Conservation (phyloP, 2,329 filamentous ascomycete genomes). For the Periconia sp. region DNA sequence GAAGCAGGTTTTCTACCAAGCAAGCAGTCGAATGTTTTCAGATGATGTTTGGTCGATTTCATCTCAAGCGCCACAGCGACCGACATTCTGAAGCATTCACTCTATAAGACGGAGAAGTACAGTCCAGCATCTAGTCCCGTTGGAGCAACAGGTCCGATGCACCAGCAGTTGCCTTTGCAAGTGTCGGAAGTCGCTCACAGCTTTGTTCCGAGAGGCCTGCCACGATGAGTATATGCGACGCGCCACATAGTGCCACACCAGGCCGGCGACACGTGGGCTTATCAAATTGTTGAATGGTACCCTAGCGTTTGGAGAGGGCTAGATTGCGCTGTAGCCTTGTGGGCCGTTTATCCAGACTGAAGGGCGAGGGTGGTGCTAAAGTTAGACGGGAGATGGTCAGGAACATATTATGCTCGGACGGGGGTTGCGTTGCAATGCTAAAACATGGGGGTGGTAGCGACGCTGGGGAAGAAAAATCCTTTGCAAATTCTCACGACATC, state of each 20-base stretch:
- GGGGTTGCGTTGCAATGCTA: too few relatives aligned
- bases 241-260: slow-evolving; percentile 7
- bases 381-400: too few relatives aligned
- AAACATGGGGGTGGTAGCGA: too few relatives aligned
- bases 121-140: not conserved
- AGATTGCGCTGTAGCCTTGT: not conserved
- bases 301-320: slow-evolving; percentile 3
- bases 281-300: not conserved
- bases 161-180: not conserved
- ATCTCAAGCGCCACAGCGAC: not conserved
- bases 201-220: slow-evolving; percentile 2
- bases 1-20: too few relatives aligned
- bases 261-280: slow-evolving; percentile 8
- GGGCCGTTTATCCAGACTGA: slow-evolving; percentile 2
- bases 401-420: too few relatives aligned
- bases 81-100: not conserved
- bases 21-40: too few relatives aligned
- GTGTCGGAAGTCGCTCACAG: not conserved
- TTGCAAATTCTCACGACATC: too few relatives aligned
- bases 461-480: too few relatives aligned
- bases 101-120: not conserved
- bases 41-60: too few relatives aligned
- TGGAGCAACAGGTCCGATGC: slow-evolving; percentile 1
- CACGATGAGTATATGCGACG: slow-evolving; percentile 4
- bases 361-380: too few relatives aligned